Conservation (phyloP, 805 yeast genomes). For the Zygoascus ofunaensis region DNA sequence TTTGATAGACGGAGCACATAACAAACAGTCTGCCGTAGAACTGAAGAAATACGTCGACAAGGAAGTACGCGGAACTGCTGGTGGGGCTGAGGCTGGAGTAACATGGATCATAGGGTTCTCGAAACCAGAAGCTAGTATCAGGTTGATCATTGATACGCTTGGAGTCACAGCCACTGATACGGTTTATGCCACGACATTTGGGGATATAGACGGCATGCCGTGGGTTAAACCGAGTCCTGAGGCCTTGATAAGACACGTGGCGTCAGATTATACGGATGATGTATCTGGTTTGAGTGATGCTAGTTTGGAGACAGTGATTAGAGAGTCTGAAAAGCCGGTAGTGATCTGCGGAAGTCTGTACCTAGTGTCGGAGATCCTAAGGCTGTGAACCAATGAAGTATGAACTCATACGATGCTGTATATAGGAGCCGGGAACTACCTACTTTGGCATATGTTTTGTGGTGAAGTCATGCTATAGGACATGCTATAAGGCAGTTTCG, state of each 20-base stretch:
- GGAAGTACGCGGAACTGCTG: conserved; percentile 16
- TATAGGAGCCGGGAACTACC: too few relatives aligned
- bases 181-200: conserved; percentile 56
- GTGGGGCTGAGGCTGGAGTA: conserved; percentile 27
- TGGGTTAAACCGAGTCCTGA: conserved; percentile 58
- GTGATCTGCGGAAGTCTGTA: conserved; percentile 68
- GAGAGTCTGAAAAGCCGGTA: conserved; percentile 13
- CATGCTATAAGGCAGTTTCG: too few relatives aligned
- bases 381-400: not conserved
- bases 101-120: conserved; percentile 70
- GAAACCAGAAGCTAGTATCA: conserved; percentile 56
- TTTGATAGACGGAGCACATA: conserved; percentile 89
- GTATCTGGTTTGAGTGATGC: conserved; percentile 16
- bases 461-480: too few relatives aligned
- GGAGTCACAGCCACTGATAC: conserved; percentile 40
- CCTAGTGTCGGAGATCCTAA: conserved; percentile 45
- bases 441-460: too few relatives aligned
- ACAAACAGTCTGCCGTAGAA: conserved; percentile 73
- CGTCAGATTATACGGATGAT: conserved; percentile 17
- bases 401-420: too few relatives aligned
- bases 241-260: conserved; percentile 24
- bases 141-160: conserved; percentile 40
- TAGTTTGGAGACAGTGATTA: not conserved
- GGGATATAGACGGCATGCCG: conserved; percentile 81
- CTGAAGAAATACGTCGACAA: conserved; percentile 45